Evolutionary conservation across 73 alveolate species (phyloP), one percentile per base, ranked within the genome.

Genomic region (Paraurostyla sp.): DNA sequence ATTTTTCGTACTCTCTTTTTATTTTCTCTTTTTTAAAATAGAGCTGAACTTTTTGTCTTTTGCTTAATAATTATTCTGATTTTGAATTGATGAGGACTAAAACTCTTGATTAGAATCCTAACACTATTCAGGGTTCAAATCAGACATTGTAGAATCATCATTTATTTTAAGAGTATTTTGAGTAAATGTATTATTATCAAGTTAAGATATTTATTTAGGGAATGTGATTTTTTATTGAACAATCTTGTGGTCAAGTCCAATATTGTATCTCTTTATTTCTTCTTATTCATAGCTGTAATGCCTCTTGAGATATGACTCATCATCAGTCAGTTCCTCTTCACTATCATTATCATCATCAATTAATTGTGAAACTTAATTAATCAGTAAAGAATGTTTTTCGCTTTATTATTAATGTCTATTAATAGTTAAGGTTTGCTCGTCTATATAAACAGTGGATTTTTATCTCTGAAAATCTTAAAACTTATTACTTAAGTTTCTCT

Each of bases 261-360:
- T 69, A 25, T 69, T 69, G 16, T 43, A 38, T 42, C 62, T 69
- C 9, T 13, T 9, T 35, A 69, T 25, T 43, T 69, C 80, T 62
- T 32, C 51, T 62, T 62, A 16, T 33, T 62, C 80, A 11, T 62
- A 7, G 18, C 27, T 16, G 29, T 69, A 30, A 40, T 69, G 84
- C 40, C 84, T 69, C 2, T 69, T 69, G 29, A 69, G 16, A 40
- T 16, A 69, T 18, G n/a, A 2, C 25, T 69, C 84, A 36, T 69
- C 84, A 38, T 69, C 84, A 42, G 62, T 69, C 22, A 38, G 65
- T 25, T 69, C 81, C 27, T 63, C 81, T 15, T 63, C 81, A 32
- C 54, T 63, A 15, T 46, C 57, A 46, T 46, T 46, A 46, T 46
- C n/a, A n/a, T n/a, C n/a, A n/a, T n/a, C n/a, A n/a, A n/a, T n/a